These are phyloP conservation scores for Phaseolus lunatus DNA, from an alignment of 306 rosid species.

Conservation along the genomic window DNA sequence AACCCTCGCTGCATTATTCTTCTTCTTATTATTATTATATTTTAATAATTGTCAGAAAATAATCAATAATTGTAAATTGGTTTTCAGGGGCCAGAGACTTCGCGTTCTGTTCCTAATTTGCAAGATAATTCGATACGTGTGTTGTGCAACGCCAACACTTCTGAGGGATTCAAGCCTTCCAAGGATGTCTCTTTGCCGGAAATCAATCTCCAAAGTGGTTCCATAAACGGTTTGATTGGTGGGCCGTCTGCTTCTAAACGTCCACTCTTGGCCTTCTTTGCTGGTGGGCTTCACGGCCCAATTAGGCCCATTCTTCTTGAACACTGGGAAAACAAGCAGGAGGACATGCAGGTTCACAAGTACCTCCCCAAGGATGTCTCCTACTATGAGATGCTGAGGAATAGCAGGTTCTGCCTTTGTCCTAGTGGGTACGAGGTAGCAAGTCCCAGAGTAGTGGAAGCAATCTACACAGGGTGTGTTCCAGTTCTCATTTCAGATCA, in stretches of 20 bases:
- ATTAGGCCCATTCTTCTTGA: slow-evolving; percentile 69
- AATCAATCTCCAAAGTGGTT: slow-evolving; percentile 74
- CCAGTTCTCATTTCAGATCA: slow-evolving; percentile 87
- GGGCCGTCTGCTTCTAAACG: slow-evolving; percentile 87
- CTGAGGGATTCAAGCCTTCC: slow-evolving; percentile 81
- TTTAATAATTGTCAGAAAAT: neutral
- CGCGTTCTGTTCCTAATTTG: slow-evolving; percentile 60
- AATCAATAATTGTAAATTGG: neutral
- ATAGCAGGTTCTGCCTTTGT: slow-evolving; percentile 85
- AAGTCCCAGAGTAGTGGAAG: slow-evolving; percentile 90
- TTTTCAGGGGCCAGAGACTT: slow-evolving; percentile 80
- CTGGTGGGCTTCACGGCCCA: slow-evolving; percentile 90
- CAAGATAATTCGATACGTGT: slow-evolving; percentile 72
- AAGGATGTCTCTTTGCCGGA: slow-evolving; percentile 92
- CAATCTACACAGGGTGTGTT: slow-evolving; percentile 90
- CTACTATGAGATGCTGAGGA: slow-evolving; percentile 78
- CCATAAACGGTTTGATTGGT: slow-evolving; percentile 61
- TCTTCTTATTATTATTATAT: too few species aligned
- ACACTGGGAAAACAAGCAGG: slow-evolving; percentile 87
- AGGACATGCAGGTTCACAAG: slow-evolving; percentile 66
- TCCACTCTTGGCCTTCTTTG: slow-evolving; percentile 76
- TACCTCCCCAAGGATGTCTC: slow-evolving; percentile 85
- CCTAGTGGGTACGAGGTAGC: slow-evolving; percentile 99
- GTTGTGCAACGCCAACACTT: slow-evolving; percentile 92
- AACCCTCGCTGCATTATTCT: neutral